Base-by-base conservation (phyloP, 441 rosid species). In the Eutrema salsugineum region DNA sequence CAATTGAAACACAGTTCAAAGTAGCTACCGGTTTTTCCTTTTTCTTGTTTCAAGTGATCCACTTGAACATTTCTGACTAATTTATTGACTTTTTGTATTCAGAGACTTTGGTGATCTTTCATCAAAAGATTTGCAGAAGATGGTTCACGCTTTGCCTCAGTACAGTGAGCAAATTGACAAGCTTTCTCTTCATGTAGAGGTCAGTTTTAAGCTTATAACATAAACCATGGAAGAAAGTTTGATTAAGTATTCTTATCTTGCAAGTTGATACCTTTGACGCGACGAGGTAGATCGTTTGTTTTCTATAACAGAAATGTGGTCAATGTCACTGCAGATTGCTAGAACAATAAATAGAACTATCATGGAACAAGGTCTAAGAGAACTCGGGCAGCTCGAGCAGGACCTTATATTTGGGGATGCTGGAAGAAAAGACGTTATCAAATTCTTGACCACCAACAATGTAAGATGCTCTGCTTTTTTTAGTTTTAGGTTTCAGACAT, bases 371-470 rank as follows among this genome's bases (percentile, higher is more conserved):
- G 89, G 87, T 58, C 90, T 96, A 62, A 83, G 93, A 72, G 97
- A 90, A 28, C 82, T 93, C 50, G 98, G 99, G 72, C 97, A 96
- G 75, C 84, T 96, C 66, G 97, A 96, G 83, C 99, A 96, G 82
- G 97, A 93, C 71, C 93, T 96, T 76, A 97, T 91, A 53, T 96
- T 96, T 75, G 99, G 99, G 70, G 98, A 96, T 82, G 97, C 97
- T 8, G 97, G 97, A 81, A 84, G 81, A 76, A 85, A 87, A 70
- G 97, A 96, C 55, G 93, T 87, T 24, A 88, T 91, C 64, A 91
- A 86, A 61, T 90, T 79, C 84, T 76, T 96, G 39, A 88, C 83
- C 65, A 72, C 84, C 50, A 87, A 82, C 11, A 78, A 85, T 91
- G 99, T 92, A 72, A 78, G 60, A 22, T 66, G 63, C 61, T 77